phyloP scores from a whole-genome alignment of 441 rosid genomes.

The Pelargonium cotyledonis region DNA sequence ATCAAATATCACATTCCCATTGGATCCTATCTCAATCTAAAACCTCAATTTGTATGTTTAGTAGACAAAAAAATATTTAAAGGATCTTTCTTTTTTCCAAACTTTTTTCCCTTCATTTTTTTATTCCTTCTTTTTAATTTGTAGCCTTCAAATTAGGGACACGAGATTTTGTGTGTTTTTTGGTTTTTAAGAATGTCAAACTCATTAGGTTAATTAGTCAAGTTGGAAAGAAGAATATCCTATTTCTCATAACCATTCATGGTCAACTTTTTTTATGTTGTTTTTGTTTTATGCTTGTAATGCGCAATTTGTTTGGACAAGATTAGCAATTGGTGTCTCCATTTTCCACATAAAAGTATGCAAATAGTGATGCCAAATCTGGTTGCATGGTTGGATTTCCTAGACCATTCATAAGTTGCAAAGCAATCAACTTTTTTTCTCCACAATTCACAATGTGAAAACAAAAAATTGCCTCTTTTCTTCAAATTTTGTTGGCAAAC shows the following conservation, averaged over 20 bases:
- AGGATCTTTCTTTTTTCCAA: neutral
- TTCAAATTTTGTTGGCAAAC: no score
- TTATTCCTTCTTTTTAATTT: neutral
- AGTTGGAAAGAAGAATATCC: neutral
- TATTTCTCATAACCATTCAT: neutral
- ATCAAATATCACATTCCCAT: no score
- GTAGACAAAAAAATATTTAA: no score
- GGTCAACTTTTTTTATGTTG: neutral
- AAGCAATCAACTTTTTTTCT: neutral
- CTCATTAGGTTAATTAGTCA: neutral
- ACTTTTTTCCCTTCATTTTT: neutral
- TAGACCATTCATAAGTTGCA: neutral
- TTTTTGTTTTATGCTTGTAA: no score
- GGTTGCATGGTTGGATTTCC: neutral
- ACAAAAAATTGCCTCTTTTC: neutral
- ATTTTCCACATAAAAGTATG: neutral
- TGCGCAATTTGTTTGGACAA: neutral
- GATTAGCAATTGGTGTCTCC: neutral
- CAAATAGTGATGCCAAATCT: neutral
- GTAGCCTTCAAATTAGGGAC: neutral
- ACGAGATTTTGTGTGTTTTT: neutral
- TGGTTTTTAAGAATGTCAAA: neutral
- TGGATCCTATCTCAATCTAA: no score
- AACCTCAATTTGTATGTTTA: no score
- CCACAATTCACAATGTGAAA: no score